Evolutionary conservation across 371 early-diverging fungal species (phyloP), one percentile per base, ranked within the genome.

Genomic region (Rhizopus delemar): DNA sequence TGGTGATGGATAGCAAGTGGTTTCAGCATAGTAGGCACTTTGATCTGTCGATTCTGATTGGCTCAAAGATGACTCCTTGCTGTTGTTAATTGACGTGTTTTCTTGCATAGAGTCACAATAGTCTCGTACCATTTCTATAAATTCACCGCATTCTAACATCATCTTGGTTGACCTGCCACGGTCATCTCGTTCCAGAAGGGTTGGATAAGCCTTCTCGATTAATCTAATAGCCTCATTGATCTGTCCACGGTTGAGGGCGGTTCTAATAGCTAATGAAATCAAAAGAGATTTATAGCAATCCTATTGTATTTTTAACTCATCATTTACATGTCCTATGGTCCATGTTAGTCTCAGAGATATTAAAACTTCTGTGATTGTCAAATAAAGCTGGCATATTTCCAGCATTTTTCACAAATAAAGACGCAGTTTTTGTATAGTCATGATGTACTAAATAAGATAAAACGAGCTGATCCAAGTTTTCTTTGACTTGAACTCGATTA

Each of bases 81-180:
- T 22, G 0, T 22, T 22, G 22, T 22, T 22, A 22, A 22, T 22
- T 22, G 22, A 22, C 22, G 22, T 22, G 43, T 31, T 71, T 72
- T n/a, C 66, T 63, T 22, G 6, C 43, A 6, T 15, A n/a, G 13
- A 6, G n/a, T 13, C 22, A 22, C 4, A 6, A n/a, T 43, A 43
- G 28, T 70, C 59, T 2, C 81, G 68, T 59, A 93, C 87, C 78
- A 93, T 85, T 76, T 95, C 95, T 22, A 95, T 71, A 70, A 95
- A 95, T 65, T 90, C 86, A 36, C 86, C 89, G 62, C 96, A 94
- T 35, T 86, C 76, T 29, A 97, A 82, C 56, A 85, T 83, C 60
- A 96, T 90, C 13, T 54, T 46, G 41, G 79, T 62, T 51, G 94
- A 43, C 5, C n/a, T 43, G 6, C 43, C 43, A 86, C 79, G 51